Base-by-base conservation (phyloP, 495 filamentous ascomycete species). In the Aspergillus affinis region DNA sequence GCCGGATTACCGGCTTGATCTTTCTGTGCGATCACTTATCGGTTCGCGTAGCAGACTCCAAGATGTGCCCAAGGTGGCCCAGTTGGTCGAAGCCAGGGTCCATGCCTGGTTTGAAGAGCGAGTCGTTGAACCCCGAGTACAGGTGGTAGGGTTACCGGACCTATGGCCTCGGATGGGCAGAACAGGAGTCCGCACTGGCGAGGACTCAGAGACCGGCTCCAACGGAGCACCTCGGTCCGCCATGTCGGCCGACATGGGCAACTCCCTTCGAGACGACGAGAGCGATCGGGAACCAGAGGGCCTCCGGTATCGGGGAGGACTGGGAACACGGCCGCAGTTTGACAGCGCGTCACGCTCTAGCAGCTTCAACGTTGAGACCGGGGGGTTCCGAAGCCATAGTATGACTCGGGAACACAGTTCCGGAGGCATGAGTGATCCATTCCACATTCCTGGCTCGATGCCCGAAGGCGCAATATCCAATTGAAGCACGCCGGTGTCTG, bases 21-120 rank as follows among this genome's bases (percentile, higher is more conserved):
- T 98, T 46, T 90, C 86, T 10, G 91, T 97, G 27, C 87, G 92
- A 51, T 94, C 90, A 46, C 84, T 98, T 21, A 86, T 98, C n/a
- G 94, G 94, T 30, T 93, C 90, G 30, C 86, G 95, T 29, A 91
- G 88, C 41, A 80, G 95, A 19, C 77, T 98, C 12, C 93, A 97
- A 71, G 95, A 98, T 75, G 91, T 98, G 13, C 94, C 94, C 12
- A 98, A 98, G 71, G 95, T 98, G 52, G 95, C 95, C 0, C 92
- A 97, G 69, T 81, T 98, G 4, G 88, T 98, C 45, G 94, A 98
- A 73, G 86, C 87, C 6, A 83, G 93, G 8, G 82, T 98, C 7
- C 94, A 98, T 69, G 86, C 88, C 26, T 98, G 94, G 94, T 97
- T 98, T 64, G 94, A 98, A 70, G 94, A 98, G 68, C 86, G 94